Evolutionary conservation across 1,284 basidiomycete genomes (phyloP).

Genomic region (Volvariella surrecta): DNA sequence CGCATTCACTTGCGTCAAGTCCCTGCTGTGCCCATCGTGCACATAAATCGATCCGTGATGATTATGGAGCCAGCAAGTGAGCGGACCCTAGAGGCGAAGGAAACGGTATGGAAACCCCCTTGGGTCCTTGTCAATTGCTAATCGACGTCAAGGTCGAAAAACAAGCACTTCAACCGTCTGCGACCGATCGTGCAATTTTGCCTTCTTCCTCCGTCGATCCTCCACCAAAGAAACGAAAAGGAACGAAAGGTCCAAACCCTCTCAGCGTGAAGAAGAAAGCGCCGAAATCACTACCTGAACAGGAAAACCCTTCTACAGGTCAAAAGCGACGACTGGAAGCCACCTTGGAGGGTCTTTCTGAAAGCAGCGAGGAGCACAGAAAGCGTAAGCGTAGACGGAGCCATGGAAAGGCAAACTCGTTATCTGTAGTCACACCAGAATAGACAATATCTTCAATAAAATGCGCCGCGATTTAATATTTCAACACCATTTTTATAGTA

Average conservation of each 20-base stretch:
- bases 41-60: constrained; percentile 86
- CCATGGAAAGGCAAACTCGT: too few species aligned
- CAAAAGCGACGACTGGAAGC: too few species aligned
- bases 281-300: too few species aligned
- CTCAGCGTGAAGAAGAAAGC: constrained; percentile 89
- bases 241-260: constrained; percentile 86
- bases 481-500: too few species aligned
- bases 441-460: too few species aligned
- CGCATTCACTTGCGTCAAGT: constrained; percentile 57
- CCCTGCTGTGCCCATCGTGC: constrained; percentile 80
- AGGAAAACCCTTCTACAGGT: too few species aligned
- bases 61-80: constrained; percentile 84
- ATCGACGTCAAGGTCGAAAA: constrained; percentile 41
- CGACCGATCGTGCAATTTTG: constrained; percentile 36
- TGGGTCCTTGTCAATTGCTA: constrained; percentile 4
- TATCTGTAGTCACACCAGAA: too few species aligned
- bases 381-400: too few species aligned
- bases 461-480: too few species aligned
- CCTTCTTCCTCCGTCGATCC: constrained; percentile 26
- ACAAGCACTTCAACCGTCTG: constrained; percentile 36
- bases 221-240: constrained; percentile 54
- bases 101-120: constrained; percentile 34
- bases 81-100: constrained; percentile 64
- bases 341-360: too few species aligned
- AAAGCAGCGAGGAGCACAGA: too few species aligned